Percentiles rank a stretch among this genome's conserved stretches.
Conservation (phyloP, 1,284 basidiomycete genomes). For the Leccinum solheimii region DNA sequence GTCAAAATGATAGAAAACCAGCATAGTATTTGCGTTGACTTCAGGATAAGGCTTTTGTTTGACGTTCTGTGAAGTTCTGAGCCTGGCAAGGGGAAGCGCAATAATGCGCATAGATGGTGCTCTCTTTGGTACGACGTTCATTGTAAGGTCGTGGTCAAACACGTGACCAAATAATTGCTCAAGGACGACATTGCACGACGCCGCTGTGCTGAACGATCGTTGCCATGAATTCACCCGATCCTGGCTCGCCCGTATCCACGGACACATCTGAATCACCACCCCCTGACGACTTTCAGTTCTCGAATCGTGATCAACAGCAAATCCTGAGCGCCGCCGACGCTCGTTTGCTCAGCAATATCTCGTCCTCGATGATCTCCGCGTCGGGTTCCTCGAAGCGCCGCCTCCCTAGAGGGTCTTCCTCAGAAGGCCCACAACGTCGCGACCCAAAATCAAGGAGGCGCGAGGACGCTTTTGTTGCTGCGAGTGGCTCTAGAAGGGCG, state of each 20-base stretch:
- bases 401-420: slow-evolving; percentile 39
- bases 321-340: slow-evolving; percentile 21
- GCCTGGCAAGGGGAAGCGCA: slow-evolving; percentile 44
- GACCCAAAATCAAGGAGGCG: slow-evolving; percentile 45
- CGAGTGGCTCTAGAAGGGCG: slow-evolving; percentile 25
- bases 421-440: slow-evolving; percentile 33
- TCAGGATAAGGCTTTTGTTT: slow-evolving; percentile 20
- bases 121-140: slow-evolving; percentile 29
- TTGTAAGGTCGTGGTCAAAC: slow-evolving; percentile 14
- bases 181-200: not conserved
- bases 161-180: slow-evolving; percentile 25
- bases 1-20: slow-evolving; percentile 52
- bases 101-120: slow-evolving; percentile 46
- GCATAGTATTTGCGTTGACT: slow-evolving; percentile 17
- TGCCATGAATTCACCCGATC: slow-evolving; percentile 36
- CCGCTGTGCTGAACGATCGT: not conserved
- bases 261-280: slow-evolving; percentile 38
- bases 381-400: slow-evolving; percentile 40
- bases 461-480: slow-evolving; percentile 36
- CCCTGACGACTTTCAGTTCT: slow-evolving; percentile 36
- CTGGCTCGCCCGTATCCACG: slow-evolving; percentile 36
- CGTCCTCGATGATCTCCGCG: slow-evolving; percentile 22
- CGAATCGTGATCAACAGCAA: slow-evolving; percentile 33
- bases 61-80: slow-evolving; percentile 14
- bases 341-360: slow-evolving; percentile 19